phyloP scores from a whole-genome alignment of 2,329 filamentous ascomycete species.

The Hymenoscyphus scutula region DNA sequence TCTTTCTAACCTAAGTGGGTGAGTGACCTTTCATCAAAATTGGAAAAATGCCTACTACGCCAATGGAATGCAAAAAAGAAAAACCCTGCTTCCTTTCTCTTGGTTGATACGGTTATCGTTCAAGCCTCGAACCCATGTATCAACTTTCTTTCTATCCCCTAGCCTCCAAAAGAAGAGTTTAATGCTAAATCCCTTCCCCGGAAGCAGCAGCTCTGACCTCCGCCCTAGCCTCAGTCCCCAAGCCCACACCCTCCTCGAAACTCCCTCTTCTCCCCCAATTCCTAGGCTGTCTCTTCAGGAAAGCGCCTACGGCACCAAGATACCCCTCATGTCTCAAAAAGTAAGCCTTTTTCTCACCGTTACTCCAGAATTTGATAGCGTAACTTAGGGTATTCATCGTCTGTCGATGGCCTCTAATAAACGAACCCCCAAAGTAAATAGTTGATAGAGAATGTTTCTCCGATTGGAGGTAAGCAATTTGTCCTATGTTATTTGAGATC shows the following conservation, averaged over 20 bases:
- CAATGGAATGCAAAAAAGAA: too few relatives aligned
- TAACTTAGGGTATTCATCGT: conserved; percentile 98
- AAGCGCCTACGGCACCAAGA: conserved; percentile 88
- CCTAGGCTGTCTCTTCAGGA: conserved; percentile 82
- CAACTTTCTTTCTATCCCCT: not conserved
- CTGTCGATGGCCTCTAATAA: conserved; percentile 92
- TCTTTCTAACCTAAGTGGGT: too few relatives aligned
- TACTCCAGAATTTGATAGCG: conserved; percentile 96
- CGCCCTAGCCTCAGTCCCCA: conserved; percentile 24
- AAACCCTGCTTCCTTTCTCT: too few relatives aligned
- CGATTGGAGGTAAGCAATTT: conserved; percentile 95
- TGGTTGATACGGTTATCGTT: too few relatives aligned
- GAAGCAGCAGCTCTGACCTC: conserved; percentile 23
- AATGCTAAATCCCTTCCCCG: not conserved
- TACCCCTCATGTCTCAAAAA: conserved; percentile 96
- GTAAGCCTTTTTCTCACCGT: conserved; percentile 90
- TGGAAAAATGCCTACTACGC: too few relatives aligned
- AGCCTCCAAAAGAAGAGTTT: too few relatives aligned
- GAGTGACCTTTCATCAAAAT: too few relatives aligned
- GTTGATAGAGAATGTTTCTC: conserved; percentile 88
- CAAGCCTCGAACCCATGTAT: too few relatives aligned
- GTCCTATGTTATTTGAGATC: conserved; percentile 96
- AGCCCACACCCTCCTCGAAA: conserved; percentile 32
- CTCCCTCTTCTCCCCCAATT: conserved; percentile 89
- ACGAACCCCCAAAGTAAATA: conserved; percentile 97